Evolutionary conservation across 2,329 filamentous ascomycete species (phyloP).

Genomic region (Thermothelomyces thermophilus): DNA sequence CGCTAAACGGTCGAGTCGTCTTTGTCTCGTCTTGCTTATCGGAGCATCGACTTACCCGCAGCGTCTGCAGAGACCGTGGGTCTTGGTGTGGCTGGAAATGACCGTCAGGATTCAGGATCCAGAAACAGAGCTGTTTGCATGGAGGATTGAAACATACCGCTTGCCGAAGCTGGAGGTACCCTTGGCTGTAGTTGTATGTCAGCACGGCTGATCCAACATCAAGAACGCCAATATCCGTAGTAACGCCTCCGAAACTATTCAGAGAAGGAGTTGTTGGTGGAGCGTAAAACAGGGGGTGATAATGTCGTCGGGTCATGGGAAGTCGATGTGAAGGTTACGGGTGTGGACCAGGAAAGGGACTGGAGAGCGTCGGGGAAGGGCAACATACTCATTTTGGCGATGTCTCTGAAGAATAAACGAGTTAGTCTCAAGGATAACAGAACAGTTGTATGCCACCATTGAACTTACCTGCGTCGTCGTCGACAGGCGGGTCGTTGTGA

Average conservation of each 20-base stretch:
- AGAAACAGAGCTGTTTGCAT: background rate
- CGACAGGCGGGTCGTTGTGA: slow-evolving; percentile 24
- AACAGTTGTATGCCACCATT: background rate
- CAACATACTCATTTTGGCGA: slow-evolving; percentile 54
- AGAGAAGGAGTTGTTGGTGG: background rate
- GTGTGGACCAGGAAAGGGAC: slow-evolving; percentile 4
- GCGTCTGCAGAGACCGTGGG: slow-evolving; percentile 96
- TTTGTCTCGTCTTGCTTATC: slow-evolving; percentile 8
- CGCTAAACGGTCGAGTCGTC: slow-evolving; percentile 6
- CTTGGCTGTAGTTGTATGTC: slow-evolving; percentile 40
- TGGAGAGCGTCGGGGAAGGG: slow-evolving; percentile 10
- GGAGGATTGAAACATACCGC: slow-evolving; percentile 27
- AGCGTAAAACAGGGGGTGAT: slow-evolving; percentile 1
- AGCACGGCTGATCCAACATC: slow-evolving; percentile 21
- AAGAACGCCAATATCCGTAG: background rate
- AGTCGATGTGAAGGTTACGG: background rate
- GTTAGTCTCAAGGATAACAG: slow-evolving; percentile 18
- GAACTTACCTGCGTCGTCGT: slow-evolving; percentile 26
- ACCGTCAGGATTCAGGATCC: slow-evolving; percentile 13
- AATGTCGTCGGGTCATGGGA: slow-evolving; percentile 11
- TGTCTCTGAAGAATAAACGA: slow-evolving; percentile 26
- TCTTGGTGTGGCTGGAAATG: slow-evolving; percentile 78
- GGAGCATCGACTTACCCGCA: slow-evolving; percentile 66
- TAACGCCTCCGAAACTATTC: background rate
- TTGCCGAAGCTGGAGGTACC: slow-evolving; percentile 53